phyloP scores from a whole-genome alignment of 306 rosid genomes.

The Citrullus mucosospermus region DNA sequence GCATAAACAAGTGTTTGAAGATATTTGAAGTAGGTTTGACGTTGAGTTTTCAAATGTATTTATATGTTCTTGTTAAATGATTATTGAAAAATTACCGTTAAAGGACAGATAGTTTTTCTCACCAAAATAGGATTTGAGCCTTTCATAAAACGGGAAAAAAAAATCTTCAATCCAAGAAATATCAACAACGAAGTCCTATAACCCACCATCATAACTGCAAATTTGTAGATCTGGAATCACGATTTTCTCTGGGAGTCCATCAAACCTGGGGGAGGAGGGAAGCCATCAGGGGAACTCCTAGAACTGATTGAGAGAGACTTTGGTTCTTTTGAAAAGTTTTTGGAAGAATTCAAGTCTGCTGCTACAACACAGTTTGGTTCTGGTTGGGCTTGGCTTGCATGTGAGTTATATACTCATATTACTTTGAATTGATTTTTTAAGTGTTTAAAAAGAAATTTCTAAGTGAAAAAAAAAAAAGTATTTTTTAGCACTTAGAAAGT shows the following conservation, averaged over 20 bases:
- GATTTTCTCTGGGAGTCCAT: constrained; percentile 56
- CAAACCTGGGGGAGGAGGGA: constrained; percentile 82
- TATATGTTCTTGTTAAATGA: background rate
- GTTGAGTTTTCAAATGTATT: background rate
- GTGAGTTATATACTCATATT: constrained; percentile 26
- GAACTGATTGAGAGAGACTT: constrained; percentile 74
- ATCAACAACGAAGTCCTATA: background rate
- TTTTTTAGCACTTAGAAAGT: too few species aligned
- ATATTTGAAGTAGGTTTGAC: background rate
- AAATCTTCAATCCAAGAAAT: background rate
- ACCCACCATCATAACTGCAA: background rate
- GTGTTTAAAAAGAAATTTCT: too few species aligned
- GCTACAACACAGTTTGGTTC: constrained; percentile 90
- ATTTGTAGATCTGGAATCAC: constrained; percentile 51
- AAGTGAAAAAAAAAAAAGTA: too few species aligned
- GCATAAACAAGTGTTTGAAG: background rate
- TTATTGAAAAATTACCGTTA: background rate
- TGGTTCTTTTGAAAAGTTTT: constrained; percentile 55
- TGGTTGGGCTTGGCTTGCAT: constrained; percentile 97
- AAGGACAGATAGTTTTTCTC: background rate
- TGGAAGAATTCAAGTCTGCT: constrained; percentile 48
- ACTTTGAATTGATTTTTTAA: too few species aligned
- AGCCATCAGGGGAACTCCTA: constrained; percentile 74
- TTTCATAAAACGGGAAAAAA: too few species aligned
- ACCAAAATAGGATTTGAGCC: background rate